Conservation (phyloP, 371 early-diverging fungal species). For the Apophysomyces variabilis region DNA sequence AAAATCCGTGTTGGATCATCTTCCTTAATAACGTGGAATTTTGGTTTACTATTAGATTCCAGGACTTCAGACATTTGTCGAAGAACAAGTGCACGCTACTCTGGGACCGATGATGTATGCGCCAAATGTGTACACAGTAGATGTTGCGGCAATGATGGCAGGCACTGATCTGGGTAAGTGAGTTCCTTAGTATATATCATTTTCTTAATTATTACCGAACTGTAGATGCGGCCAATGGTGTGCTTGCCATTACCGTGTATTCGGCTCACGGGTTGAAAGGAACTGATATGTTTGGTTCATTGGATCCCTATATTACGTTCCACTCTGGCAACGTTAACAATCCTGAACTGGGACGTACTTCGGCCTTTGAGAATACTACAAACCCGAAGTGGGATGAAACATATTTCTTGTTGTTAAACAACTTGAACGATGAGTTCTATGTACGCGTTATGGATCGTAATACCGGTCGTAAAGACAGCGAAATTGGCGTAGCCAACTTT, state of each 20-base stretch:
- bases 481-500: conserved; percentile 52
- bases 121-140: conserved; percentile 82
- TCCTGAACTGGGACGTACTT: conserved; percentile 60
- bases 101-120: conserved; percentile 81
- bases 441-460: conserved; percentile 35
- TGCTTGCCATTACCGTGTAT: conserved; percentile 75
- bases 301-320: conserved; percentile 81
- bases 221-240: conserved; percentile 69
- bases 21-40: too few species aligned
- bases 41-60: conserved; percentile 55
- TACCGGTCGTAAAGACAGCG: conserved; percentile 30
- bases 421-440: conserved; percentile 27
- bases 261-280: conserved; percentile 80
- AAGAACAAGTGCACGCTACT: conserved; percentile 71
- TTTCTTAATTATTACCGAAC: too few species aligned
- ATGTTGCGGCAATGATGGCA: conserved; percentile 78
- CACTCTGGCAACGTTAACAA: conserved; percentile 64
- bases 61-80: conserved; percentile 74
- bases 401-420: conserved; percentile 34
- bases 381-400: conserved; percentile 45
- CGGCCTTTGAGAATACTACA: conserved; percentile 52
- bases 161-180: conserved; percentile 41
- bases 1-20: background rate
- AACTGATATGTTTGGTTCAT: conserved; percentile 75
- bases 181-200: too few species aligned